These are phyloP conservation scores for Mycosphaerella sp. DNA, from an alignment of 2,329 filamentous ascomycete genomes.

Conservation along the genomic window DNA sequence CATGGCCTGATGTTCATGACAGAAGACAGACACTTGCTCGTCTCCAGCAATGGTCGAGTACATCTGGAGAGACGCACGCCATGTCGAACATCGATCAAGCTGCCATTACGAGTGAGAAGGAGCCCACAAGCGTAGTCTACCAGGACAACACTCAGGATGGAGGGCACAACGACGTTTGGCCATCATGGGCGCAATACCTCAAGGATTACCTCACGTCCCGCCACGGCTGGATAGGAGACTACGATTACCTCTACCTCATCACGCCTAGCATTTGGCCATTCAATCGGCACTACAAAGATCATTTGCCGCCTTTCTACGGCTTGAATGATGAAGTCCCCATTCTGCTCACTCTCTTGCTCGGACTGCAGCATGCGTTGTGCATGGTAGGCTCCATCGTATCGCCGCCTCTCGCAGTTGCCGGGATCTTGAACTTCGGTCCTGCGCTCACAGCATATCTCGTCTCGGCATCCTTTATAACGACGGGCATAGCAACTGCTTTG, in stretches of 20 bases:
- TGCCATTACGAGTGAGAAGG: not conserved
- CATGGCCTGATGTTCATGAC: no score
- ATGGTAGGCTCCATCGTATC: slow-evolving; percentile 12
- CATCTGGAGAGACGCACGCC: not conserved
- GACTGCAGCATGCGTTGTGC: slow-evolving; percentile 10
- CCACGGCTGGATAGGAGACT: slow-evolving; percentile 9
- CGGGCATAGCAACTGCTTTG: slow-evolving; percentile 9
- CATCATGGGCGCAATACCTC: not conserved
- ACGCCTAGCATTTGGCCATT: slow-evolving; percentile 13
- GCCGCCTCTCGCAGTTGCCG: slow-evolving; percentile 10
- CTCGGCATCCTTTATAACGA: slow-evolving; percentile 13
- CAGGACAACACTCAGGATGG: not conserved
- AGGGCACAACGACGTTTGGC: not conserved
- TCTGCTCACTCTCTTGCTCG: slow-evolving; percentile 10
- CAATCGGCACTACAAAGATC: slow-evolving; percentile 6
- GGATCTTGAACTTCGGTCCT: slow-evolving; percentile 3
- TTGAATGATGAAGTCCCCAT: slow-evolving; percentile 12
- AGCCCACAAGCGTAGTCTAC: not conserved
- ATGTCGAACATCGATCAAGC: not conserved
- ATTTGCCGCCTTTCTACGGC: slow-evolving; percentile 7
- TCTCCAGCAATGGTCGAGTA: not conserved
- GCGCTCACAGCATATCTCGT: slow-evolving; percentile 8
- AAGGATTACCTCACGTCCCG: slow-evolving; percentile 6
- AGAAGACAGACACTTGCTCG: no score
- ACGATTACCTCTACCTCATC: slow-evolving; percentile 14